Evolutionary conservation across 306 rosid species (phyloP).

Genomic region (Herpetospermum pedunculosum): DNA sequence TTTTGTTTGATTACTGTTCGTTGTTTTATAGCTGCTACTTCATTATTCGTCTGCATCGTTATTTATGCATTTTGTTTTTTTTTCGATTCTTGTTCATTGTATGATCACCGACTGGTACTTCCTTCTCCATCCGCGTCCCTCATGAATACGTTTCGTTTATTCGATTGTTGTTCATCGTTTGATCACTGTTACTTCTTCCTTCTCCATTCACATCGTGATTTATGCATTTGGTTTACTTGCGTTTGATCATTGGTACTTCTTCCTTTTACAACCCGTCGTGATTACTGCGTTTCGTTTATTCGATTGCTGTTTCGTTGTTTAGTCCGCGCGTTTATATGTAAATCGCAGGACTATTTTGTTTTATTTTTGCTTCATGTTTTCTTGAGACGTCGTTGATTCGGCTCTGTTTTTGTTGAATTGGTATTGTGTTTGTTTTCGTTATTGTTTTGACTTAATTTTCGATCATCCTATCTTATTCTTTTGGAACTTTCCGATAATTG

Average conservation of each 20-base stretch:
- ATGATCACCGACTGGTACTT: too few relatives aligned
- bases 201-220: background rate
- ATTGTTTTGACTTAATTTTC: background rate
- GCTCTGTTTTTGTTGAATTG: background rate
- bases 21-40: too few relatives aligned
- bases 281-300: background rate
- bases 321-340: background rate
- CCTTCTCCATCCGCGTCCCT: too few relatives aligned
- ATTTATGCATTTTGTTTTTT: too few relatives aligned
- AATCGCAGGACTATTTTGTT: background rate
- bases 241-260: background rate
- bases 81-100: too few relatives aligned
- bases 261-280: background rate
- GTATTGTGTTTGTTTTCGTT: background rate
- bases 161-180: background rate
- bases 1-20: too few relatives aligned
- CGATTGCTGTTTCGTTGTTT: background rate
- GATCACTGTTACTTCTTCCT: background rate
- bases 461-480: background rate
- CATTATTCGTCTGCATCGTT: background rate
- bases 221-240: background rate
- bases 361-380: background rate
- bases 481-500: background rate
- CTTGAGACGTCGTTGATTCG: background rate
- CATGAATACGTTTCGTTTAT: background rate